Evolutionary conservation across 1,284 basidiomycete genomes (phyloP).

Genomic region (Boletus mariae): DNA sequence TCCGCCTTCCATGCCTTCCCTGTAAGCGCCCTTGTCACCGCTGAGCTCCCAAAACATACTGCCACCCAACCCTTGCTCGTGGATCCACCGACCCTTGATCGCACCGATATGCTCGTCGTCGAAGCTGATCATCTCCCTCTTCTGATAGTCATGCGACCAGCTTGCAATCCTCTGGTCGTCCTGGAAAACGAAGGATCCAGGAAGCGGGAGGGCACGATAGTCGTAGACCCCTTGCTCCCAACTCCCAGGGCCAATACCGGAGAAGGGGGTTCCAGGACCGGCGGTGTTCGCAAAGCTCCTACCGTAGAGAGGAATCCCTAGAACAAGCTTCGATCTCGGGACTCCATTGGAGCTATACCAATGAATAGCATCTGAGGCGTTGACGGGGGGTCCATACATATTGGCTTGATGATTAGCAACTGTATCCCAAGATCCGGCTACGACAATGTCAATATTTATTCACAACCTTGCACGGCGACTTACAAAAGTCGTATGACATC

Average conservation of each 20-base stretch:
- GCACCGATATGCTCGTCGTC: conserved; percentile 67
- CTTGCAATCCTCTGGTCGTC: conserved; percentile 62
- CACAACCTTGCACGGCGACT: conserved; percentile 26
- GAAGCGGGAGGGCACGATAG: conserved; percentile 73
- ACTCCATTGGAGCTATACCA: conserved; percentile 77
- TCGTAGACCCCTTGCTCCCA: conserved; percentile 84
- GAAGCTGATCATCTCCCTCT: conserved; percentile 76
- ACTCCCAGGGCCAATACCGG: conserved; percentile 68
- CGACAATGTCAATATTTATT: conserved; percentile 10
- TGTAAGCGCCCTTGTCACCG: conserved; percentile 65
- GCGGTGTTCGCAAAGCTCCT: conserved; percentile 85
- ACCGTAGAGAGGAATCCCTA: conserved; percentile 91
- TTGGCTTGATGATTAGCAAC: conserved; percentile 87
- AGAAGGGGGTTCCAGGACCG: conserved; percentile 78
- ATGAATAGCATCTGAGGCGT: conserved; percentile 64
- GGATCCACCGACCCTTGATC: conserved; percentile 77
- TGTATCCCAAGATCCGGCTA: conserved; percentile 82
- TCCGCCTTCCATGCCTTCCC: conserved; percentile 70
- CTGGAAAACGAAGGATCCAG: conserved; percentile 57
- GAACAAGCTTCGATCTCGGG: conserved; percentile 73
- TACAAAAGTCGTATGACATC: conserved; percentile 88
- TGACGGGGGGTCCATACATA: conserved; percentile 66
- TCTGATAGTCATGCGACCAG: conserved; percentile 69
- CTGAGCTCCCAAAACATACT: conserved; percentile 88
- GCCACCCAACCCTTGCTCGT: conserved; percentile 64